Evolutionary conservation across 2,329 filamentous ascomycete genomes (phyloP).

Genomic region (Hysterium pulicare): DNA sequence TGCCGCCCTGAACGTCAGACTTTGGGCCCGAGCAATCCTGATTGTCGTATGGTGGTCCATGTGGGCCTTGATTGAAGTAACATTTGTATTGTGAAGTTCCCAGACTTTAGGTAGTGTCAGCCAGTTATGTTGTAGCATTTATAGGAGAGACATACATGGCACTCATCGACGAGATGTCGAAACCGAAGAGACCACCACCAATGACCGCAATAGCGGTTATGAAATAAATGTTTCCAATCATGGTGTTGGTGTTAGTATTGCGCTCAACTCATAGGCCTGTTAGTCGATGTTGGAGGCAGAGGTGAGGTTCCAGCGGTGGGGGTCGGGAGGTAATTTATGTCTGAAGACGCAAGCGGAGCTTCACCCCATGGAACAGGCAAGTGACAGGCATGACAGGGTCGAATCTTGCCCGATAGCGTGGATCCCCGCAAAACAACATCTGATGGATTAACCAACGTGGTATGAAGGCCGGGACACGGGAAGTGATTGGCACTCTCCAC

Average conservation of each 20-base stretch:
- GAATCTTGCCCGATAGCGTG: background rate
- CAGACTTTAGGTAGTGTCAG: no score
- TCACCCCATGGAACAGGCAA: background rate
- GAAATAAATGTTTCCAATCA: slow-evolving; percentile 56
- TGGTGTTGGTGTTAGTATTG: background rate
- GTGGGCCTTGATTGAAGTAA: slow-evolving; percentile 62
- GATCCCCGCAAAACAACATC: no score
- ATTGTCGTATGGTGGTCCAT: slow-evolving; percentile 31
- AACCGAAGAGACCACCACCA: slow-evolving; percentile 72
- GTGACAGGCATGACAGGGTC: background rate
- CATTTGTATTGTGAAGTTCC: slow-evolving; percentile 66
- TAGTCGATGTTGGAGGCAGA: background rate
- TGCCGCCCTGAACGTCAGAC: slow-evolving; percentile 60
- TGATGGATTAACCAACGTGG: background rate
- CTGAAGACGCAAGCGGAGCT: no score
- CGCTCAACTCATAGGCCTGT: background rate
- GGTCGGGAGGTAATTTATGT: no score
- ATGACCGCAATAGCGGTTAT: slow-evolving; percentile 57
- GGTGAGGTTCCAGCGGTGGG: no score
- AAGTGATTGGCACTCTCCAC: no score
- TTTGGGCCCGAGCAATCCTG: slow-evolving; percentile 51
- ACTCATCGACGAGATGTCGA: slow-evolving; percentile 75
- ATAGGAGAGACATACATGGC: slow-evolving; percentile 31
- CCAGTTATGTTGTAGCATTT: no score
- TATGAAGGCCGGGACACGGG: background rate